phyloP scores from a whole-genome alignment of 2,329 filamentous ascomycete genomes.

The Hypoxylon sp. region DNA sequence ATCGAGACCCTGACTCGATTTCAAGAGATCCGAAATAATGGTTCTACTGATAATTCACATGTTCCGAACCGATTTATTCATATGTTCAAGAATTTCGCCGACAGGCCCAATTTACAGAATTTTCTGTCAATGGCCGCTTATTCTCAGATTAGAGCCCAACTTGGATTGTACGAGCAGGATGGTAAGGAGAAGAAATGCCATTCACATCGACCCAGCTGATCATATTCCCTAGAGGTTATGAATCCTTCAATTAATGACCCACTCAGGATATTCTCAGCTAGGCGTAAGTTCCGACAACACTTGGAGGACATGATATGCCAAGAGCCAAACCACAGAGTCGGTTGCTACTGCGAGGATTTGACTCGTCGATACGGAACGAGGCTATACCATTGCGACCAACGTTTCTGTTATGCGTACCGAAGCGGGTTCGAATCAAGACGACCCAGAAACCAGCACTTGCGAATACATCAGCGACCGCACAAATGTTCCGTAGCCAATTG shows the following conservation, averaged over 20 bases:
- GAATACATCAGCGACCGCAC: constrained; percentile 23
- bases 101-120: constrained; percentile 1
- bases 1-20: constrained; percentile 1
- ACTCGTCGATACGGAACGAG: constrained; percentile 22
- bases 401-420: constrained; percentile 31
- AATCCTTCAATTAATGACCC: constrained; percentile 15
- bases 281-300: constrained; percentile 17
- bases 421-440: constrained; percentile 17
- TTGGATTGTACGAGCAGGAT: constrained; percentile 7
- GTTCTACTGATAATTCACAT: not conserved
- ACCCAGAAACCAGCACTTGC: constrained; percentile 15
- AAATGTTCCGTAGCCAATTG: constrained; percentile 23
- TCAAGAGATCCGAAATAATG: constrained; percentile 8
- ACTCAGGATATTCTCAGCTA: constrained; percentile 15
- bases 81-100: constrained; percentile 13
- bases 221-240: not conserved
- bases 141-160: constrained; percentile 10
- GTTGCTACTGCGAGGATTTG: constrained; percentile 18
- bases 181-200: constrained; percentile 5
- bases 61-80: constrained; percentile 6
- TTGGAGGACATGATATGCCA: constrained; percentile 23
- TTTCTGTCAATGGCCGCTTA: constrained; percentile 12
- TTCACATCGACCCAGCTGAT: not conserved
- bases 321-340: not conserved
- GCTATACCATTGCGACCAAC: constrained; percentile 32